Percentiles rank a stretch among this genome's conserved stretches.
phyloP scores from a whole-genome alignment of 2,329 filamentous ascomycete genomes.

The Didymella pinodella region DNA sequence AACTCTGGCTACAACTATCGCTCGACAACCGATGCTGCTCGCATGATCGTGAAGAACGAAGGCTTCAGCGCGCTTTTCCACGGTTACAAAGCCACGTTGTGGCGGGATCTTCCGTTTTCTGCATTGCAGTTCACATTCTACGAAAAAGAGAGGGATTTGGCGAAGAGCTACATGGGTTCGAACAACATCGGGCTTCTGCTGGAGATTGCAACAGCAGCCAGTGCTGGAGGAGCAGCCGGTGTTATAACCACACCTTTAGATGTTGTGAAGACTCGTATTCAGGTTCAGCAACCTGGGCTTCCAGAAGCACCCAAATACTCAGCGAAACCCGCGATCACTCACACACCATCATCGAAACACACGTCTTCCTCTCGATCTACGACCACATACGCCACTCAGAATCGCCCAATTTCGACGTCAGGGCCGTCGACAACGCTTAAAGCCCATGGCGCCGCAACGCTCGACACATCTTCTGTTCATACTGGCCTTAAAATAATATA shows the following conservation, averaged over 20 bases:
- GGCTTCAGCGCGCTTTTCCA: conserved; percentile 88
- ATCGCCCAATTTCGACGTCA: conserved; percentile 84
- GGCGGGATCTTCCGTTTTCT: conserved; percentile 93
- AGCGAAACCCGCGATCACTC: conserved; percentile 28
- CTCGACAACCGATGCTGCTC: conserved; percentile 80
- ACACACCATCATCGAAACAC: conserved; percentile 44
- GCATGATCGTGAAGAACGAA: conserved; percentile 83
- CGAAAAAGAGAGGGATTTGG: conserved; percentile 87
- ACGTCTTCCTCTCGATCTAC: conserved; percentile 32
- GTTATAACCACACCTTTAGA: conserved; percentile 95
- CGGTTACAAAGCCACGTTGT: conserved; percentile 96
- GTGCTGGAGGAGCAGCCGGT: conserved; percentile 89
- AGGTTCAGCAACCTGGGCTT: conserved; percentile 79
- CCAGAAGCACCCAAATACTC: conserved; percentile 25
- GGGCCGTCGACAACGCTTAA: conserved; percentile 85
- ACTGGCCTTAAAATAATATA: conserved; percentile 89
- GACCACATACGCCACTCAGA: conserved; percentile 47
- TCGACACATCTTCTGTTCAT: conserved; percentile 89
- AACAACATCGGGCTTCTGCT: conserved; percentile 84
- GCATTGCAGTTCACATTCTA: conserved; percentile 98
- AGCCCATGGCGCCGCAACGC: conserved; percentile 76
- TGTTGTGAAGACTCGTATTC: conserved; percentile 95
- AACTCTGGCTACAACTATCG: conserved; percentile 95
- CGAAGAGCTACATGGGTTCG: conserved; percentile 78
- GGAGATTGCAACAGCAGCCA: conserved; percentile 88